Percentiles rank a stretch among this genome's conserved stretches.
Evolutionary conservation across 169 alveolate genomes (phyloP).

Genomic region (Plasmodium malariae): DNA sequence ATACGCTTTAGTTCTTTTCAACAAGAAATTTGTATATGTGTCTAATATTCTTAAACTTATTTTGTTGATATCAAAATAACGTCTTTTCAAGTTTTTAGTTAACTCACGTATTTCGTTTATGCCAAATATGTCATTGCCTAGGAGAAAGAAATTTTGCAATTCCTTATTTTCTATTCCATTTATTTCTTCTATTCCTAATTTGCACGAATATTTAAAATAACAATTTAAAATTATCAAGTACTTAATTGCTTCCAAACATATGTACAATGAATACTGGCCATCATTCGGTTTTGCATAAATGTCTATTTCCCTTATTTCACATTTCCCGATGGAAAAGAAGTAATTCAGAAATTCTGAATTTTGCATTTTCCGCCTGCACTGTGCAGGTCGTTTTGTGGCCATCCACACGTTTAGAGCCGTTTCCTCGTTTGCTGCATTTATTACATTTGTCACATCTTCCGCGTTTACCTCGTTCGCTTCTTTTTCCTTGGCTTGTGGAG

Average conservation of each 20-base stretch:
- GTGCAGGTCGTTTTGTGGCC: too few species aligned
- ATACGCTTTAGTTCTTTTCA: conserved; percentile 5
- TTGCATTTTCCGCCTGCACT: neutral
- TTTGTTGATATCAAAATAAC: conserved; percentile 16
- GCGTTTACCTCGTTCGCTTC: too few species aligned
- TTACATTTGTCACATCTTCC: too few species aligned
- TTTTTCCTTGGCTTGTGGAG: too few species aligned
- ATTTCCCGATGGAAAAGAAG: conserved; percentile 41
- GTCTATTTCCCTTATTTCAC: conserved; percentile 17
- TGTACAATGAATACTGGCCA: conserved; percentile 24
- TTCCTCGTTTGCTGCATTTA: too few species aligned
- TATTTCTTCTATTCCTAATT: neutral
- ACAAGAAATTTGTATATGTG: conserved; percentile 9
- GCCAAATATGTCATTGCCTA: conserved; percentile 1
- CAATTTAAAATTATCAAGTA: conserved; percentile 13
- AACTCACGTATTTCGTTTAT: neutral
- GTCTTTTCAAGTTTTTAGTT: conserved; percentile 3
- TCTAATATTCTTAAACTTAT: conserved; percentile 17
- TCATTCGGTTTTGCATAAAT: conserved; percentile 7
- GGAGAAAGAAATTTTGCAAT: neutral
- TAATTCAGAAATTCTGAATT: neutral
- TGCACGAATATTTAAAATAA: conserved; percentile 7
- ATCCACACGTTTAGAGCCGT: too few species aligned
- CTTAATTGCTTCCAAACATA: conserved; percentile 56
- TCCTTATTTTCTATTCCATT: neutral